Percentiles rank a stretch among this genome's conserved stretches.
Evolutionary conservation across 306 rosid species (phyloP).

Genomic region (Hippophae gyantsensis): DNA sequence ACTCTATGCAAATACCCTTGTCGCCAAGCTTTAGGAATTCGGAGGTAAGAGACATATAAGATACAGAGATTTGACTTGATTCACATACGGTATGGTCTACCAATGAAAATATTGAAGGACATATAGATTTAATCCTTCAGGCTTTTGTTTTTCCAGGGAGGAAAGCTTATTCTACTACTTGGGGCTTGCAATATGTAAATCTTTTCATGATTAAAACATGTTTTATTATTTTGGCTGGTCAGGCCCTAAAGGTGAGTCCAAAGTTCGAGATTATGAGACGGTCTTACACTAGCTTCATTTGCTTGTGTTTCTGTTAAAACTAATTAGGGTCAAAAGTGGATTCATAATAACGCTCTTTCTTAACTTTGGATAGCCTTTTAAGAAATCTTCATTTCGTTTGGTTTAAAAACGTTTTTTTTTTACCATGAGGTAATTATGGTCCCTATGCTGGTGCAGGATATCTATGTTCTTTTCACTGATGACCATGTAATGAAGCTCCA

Average conservation of each 20-base stretch:
- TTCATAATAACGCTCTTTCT: no score
- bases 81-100: conserved; percentile 43
- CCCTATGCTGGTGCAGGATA: conserved; percentile 44
- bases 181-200: conserved; percentile 81
- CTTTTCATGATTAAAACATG: conserved; percentile 94
- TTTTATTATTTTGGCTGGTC: conserved; percentile 79
- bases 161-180: conserved; percentile 68
- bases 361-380: no score
- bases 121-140: not conserved
- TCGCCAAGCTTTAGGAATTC: conserved; percentile 79
- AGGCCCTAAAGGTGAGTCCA: conserved; percentile 67
- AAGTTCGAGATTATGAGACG: not conserved
- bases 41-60: conserved; percentile 95
- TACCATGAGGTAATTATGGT: not conserved
- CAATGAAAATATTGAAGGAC: conserved; percentile 6
- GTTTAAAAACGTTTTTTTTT: no score
- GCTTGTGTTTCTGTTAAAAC: no score
- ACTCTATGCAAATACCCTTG: conserved; percentile 64
- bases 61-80: conserved; percentile 92
- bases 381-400: no score
- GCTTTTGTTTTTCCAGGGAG: conserved; percentile 38
- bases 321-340: no score
- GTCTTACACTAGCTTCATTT: no score
- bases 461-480: conserved; percentile 57
- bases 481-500: conserved; percentile 70